phyloP scores from a whole-genome alignment of 2,329 filamentous ascomycete species.

The Pseudopithomyces chartarum region DNA sequence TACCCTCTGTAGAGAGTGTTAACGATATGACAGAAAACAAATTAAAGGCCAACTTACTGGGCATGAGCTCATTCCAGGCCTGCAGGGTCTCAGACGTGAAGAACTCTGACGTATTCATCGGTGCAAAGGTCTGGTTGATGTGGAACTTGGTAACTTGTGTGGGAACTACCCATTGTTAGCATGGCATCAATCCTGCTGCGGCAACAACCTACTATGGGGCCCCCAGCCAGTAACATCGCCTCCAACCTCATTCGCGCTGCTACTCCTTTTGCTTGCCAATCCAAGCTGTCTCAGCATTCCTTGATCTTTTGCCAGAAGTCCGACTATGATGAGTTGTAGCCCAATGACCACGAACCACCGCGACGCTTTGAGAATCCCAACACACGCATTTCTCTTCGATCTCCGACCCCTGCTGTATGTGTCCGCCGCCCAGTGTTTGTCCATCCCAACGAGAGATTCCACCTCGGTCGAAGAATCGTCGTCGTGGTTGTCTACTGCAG shows the following conservation, averaged over 20 bases:
- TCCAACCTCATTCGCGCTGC: slow-evolving; percentile 36
- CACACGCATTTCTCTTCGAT: slow-evolving; percentile 23
- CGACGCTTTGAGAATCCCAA: slow-evolving; percentile 25
- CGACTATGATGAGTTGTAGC: slow-evolving; percentile 38
- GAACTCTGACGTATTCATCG: slow-evolving; percentile 43
- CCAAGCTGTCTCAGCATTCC: slow-evolving; percentile 28
- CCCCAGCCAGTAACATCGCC: slow-evolving; percentile 41
- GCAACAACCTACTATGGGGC: slow-evolving; percentile 31
- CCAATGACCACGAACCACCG: slow-evolving; percentile 37
- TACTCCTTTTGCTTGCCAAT: slow-evolving; percentile 22
- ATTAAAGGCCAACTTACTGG: slow-evolving; percentile 14
- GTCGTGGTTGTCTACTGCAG: slow-evolving; percentile 28
- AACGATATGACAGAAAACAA: slow-evolving; percentile 3
- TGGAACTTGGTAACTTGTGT: slow-evolving; percentile 40
- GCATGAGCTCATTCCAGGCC: slow-evolving; percentile 41
- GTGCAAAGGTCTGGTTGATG: slow-evolving; percentile 41
- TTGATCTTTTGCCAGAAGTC: slow-evolving; percentile 36
- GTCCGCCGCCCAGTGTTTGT: slow-evolving; percentile 31
- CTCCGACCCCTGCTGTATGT: slow-evolving; percentile 22
- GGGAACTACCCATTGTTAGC: slow-evolving; percentile 27
- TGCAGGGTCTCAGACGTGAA: slow-evolving; percentile 38
- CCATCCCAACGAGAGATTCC: slow-evolving; percentile 34
- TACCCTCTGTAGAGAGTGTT: slow-evolving; percentile 18
- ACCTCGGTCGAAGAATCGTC: slow-evolving; percentile 42
- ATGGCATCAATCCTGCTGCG: neutral